Conservation (phyloP, 176 grass and related monocot species). For the Avena atlantica region DNA sequence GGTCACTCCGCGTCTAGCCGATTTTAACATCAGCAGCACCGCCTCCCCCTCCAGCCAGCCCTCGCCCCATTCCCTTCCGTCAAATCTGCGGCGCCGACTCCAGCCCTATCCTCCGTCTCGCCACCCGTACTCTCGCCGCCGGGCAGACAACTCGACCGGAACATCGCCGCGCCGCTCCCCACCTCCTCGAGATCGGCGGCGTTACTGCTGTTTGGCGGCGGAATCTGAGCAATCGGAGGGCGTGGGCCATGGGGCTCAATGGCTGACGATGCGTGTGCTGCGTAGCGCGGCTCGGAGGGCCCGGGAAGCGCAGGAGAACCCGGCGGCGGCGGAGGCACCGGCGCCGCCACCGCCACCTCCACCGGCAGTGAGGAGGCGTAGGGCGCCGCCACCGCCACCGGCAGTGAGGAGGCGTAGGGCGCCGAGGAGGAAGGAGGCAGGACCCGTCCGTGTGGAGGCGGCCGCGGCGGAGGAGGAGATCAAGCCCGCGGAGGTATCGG, state of each 20-base stretch:
- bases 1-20: slow-evolving; percentile 25
- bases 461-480: slow-evolving; percentile 35
- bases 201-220: slow-evolving; percentile 26
- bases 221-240: slow-evolving; percentile 36
- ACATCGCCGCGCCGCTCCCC: slow-evolving; percentile 16
- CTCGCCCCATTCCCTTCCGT: not conserved
- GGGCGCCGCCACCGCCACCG: slow-evolving; percentile 19
- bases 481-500: slow-evolving; percentile 44
- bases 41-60: not conserved
- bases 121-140: slow-evolving; percentile 44
- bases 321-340: slow-evolving; percentile 43
- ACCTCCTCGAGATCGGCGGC: slow-evolving; percentile 53
- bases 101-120: slow-evolving; percentile 51
- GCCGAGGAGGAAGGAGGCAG: slow-evolving; percentile 43
- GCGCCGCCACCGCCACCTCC: slow-evolving; percentile 16
- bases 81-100: slow-evolving; percentile 40
- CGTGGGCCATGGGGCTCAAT: slow-evolving; percentile 51
- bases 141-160: not conserved
- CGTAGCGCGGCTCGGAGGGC: slow-evolving; percentile 69
- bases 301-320: slow-evolving; percentile 66
- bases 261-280: slow-evolving; percentile 82
- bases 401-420: slow-evolving; percentile 50
- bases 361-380: too few relatives aligned
- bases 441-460: slow-evolving; percentile 34
- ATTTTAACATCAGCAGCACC: slow-evolving; percentile 48